Evolutionary conservation across 345 rosid species (phyloP).

Genomic region (Citrus unshiu): DNA sequence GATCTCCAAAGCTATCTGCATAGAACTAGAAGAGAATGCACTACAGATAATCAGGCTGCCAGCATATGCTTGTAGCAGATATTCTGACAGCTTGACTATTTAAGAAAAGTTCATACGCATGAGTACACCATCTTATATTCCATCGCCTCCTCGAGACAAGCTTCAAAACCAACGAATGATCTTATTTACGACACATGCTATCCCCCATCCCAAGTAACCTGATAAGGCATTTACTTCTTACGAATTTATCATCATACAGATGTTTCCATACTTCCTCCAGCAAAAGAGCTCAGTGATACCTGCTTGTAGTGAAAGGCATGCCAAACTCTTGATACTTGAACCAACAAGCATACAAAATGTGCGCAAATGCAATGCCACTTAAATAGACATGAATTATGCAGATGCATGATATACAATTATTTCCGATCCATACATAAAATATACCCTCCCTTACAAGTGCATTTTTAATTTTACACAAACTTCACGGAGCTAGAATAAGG

Average conservation of each 20-base stretch:
- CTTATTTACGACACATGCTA: constrained; percentile 29
- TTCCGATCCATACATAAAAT: not conserved
- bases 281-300: constrained; percentile 34
- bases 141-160: constrained; percentile 26
- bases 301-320: constrained; percentile 6
- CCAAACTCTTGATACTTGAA: not conserved
- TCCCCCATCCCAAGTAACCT: constrained; percentile 45
- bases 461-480: not conserved
- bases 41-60: constrained; percentile 12
- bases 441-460: not conserved
- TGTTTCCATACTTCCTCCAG: constrained; percentile 23
- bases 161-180: constrained; percentile 31
- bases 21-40: constrained; percentile 10
- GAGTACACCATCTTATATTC: constrained; percentile 27
- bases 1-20: constrained; percentile 18
- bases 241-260: constrained; percentile 27
- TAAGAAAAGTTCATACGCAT: constrained; percentile 24
- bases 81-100: constrained; percentile 20
- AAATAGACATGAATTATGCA: not conserved
- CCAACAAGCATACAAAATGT: not conserved
- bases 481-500: not conserved
- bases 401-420: not conserved
- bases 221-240: constrained; percentile 36
- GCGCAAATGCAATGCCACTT: not conserved
- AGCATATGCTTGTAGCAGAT: constrained; percentile 14